phyloP scores from a whole-genome alignment of 108 stramenopile species.

The Hondaea fermentalgiana region DNA sequence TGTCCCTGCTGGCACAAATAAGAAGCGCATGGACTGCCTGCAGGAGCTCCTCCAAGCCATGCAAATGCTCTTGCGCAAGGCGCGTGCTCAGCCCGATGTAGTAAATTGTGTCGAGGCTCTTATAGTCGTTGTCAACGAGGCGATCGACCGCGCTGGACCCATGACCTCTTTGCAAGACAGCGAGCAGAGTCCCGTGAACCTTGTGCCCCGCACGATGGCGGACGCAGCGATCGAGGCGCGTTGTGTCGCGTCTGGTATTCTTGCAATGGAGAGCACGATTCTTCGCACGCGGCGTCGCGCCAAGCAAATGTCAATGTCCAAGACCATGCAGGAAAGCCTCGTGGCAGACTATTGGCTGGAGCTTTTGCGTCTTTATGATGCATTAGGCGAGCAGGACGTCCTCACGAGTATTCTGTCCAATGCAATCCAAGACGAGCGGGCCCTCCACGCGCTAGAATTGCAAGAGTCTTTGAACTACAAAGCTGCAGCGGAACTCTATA shows the following conservation, averaged over 20 bases:
- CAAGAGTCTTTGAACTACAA: background rate
- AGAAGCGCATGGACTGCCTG: background rate
- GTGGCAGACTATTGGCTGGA: constrained; percentile 25
- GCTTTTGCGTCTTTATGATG: constrained; percentile 34
- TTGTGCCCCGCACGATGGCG: background rate
- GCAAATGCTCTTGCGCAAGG: background rate
- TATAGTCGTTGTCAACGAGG: background rate
- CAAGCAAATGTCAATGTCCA: background rate
- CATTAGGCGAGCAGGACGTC: constrained; percentile 36
- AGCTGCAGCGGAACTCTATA: background rate
- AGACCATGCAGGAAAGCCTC: background rate
- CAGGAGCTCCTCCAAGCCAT: background rate
- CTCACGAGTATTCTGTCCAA: constrained; percentile 28
- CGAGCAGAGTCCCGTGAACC: background rate
- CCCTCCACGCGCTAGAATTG: background rate
- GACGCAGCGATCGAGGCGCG: background rate
- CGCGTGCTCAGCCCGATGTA: constrained; percentile 17
- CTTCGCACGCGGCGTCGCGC: background rate
- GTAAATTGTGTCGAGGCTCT: constrained; percentile 28
- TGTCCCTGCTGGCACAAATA: background rate
- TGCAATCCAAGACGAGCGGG: background rate
- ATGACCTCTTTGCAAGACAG: no score
- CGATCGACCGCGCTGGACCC: background rate
- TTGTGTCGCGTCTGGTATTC: background rate
- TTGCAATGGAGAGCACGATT: background rate